Evolutionary conservation across 345 rosid species (phyloP), one percentile per base, ranked within the genome.

Genomic region (Corchorus olitorius): DNA sequence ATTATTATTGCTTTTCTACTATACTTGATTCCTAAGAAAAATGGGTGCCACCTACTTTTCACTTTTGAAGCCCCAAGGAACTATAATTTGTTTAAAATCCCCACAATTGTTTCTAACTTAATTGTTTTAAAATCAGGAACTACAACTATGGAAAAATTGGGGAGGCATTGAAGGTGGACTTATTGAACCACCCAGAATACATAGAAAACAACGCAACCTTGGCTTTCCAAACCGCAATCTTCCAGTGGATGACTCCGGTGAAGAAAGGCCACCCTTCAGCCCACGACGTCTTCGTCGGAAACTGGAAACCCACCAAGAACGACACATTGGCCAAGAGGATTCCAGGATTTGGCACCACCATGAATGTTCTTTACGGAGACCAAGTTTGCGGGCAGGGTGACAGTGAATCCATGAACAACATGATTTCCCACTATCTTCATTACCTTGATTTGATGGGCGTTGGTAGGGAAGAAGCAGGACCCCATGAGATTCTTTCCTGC

Each of bases 221-320:
- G 58, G 96, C 93, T 13, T 94, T 92, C 78, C 97, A 90, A 72
- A 81, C 94, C 0, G 96, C 98, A 37, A 85, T 94, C 2, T 89
- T 94, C 95, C 82, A 82, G 84, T 94, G 97, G 98, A 94, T 94
- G 98, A 91, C 94, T 1, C 97, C 98, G 8, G 81, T 76, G 11
- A 92, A 89, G 88, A 94, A 94, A 86, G 81, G 84, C 15, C 79
- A 70, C 34, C 98, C 97, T 0, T 92, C 97, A 6, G 94, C 98
- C 0, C 98, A 94, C 71, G 94, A 89, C 7, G 91, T 75, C 4
- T 92, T 92, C 49, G 90, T 87, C 7, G 94, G 96, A 0, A 92
- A 76, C 55, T 94, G 98, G 97, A 94, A 92, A 77, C 97, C 96
- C 1, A 88, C 91, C 27, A 87, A 88, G 91, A 94, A 90, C 17